Evolutionary conservation across 805 yeast species (phyloP).

Genomic region (Kazachstania viticola): DNA sequence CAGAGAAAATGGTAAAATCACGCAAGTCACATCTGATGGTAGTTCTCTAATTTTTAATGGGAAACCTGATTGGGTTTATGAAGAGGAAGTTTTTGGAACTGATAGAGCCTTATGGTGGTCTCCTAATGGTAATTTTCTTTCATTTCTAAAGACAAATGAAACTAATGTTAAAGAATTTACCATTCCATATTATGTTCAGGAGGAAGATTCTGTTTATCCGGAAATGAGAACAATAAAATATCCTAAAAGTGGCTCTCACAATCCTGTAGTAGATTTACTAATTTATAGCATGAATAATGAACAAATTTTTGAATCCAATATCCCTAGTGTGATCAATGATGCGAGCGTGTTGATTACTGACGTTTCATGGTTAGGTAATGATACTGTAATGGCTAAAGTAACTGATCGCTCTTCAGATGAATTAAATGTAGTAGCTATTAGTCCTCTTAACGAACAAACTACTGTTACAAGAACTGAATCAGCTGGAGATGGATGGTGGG

Average conservation of each 20-base stretch:
- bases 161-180: slow-evolving; percentile 61
- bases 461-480: slow-evolving; percentile 37
- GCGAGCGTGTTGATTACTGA: slow-evolving; percentile 49
- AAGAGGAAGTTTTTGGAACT: slow-evolving; percentile 70
- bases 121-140: slow-evolving; percentile 51
- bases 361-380: slow-evolving; percentile 55
- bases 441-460: slow-evolving; percentile 30
- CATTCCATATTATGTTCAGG: slow-evolving; percentile 62
- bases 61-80: slow-evolving; percentile 90
- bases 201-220: slow-evolving; percentile 46
- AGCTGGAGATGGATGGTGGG: slow-evolving; percentile 62
- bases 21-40: slow-evolving; percentile 60
- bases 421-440: slow-evolving; percentile 45
- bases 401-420: slow-evolving; percentile 58
- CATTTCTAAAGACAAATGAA: slow-evolving; percentile 61
- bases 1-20: slow-evolving; percentile 16
- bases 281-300: slow-evolving; percentile 30
- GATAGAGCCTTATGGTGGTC: slow-evolving; percentile 85
- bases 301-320: slow-evolving; percentile 31
- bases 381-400: slow-evolving; percentile 40
- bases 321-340: slow-evolving; percentile 28
- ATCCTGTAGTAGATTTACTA: slow-evolving; percentile 52
- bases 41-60: slow-evolving; percentile 67
- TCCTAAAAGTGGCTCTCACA: slow-evolving; percentile 74
- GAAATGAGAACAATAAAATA: slow-evolving; percentile 52